Evolutionary conservation across 495 filamentous ascomycete species (phyloP), one percentile per base, ranked within the genome.

Genomic region (Xylaria sp.): DNA sequence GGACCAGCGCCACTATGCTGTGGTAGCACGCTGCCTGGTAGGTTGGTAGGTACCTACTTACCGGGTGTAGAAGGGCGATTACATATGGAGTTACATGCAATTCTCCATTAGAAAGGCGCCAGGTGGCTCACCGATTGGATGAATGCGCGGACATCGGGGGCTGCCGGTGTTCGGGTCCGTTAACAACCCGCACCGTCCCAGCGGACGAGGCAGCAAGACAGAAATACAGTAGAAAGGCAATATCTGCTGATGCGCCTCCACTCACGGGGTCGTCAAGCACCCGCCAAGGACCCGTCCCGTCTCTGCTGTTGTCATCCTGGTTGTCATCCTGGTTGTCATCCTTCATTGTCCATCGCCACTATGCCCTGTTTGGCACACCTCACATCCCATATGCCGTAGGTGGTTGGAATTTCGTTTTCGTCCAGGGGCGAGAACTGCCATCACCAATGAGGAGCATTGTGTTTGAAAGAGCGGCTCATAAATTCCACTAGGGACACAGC

Each of bases 111-210:
- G 40, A 61, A 33, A 33, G 21, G 33, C 37, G 21, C 19, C 6
- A 26, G 37, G 19, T 63, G 15, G 11, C 2, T 17, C 17, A 6
- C 46, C 33, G 48, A 67, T 67, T 35, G 64, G 29, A 26, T 35
- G n/a, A 33, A 15, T 5, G 3, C 31, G 9, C 41, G 46, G 57
- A 59, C 7, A 15, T 19, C 29, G 26, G 65, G 24, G 15, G 24
- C 12, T 0, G 6, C 21, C 66, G 57, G 67, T 62, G 55, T 40
- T 61, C 67, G 67, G 67, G 57, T 35, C 57, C 67, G 55, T 52
- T 50, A 69, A 69, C 55, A 69, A 15, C 67, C 67, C 67, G 67
- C 67, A 43, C 59, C 35, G 58, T 40, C 1, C 58, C 5, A 19
- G 19, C 31, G 26, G 48, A 26, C 21, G 4, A 26, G 1, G 40